Percentiles rank a stretch among this genome's conserved stretches.
phyloP scores from a whole-genome alignment of 1,139 yeast genomes.

The Geotrichum bryndzae region DNA sequence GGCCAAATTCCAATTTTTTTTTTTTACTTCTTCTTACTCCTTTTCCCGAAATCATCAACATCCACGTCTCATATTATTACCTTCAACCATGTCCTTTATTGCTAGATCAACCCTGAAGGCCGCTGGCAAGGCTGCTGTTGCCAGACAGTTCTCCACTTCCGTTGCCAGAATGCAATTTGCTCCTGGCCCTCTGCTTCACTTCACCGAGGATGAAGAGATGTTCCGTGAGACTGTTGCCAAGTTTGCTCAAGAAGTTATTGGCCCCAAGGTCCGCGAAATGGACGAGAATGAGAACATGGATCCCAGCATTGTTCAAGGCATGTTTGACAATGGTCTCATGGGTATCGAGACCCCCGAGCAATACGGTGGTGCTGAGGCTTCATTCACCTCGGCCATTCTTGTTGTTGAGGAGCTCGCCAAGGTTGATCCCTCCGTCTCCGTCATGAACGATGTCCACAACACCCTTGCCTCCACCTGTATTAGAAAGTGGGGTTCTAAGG shows the following conservation, averaged over 20 bases:
- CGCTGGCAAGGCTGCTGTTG: not conserved
- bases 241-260: constrained; percentile 39
- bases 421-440: constrained; percentile 42
- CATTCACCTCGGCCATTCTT: constrained; percentile 41
- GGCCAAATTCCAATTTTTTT: not conserved
- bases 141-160: constrained; percentile 6
- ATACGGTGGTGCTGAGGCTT: constrained; percentile 43
- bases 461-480: constrained; percentile 41
- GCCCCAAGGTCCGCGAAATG: constrained; percentile 40
- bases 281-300: constrained; percentile 42
- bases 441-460: constrained; percentile 43
- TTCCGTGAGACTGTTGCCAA: constrained; percentile 38
- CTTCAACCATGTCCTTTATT: constrained; percentile 5
- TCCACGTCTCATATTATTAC: not conserved
- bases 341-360: constrained; percentile 44
- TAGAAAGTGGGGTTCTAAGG: constrained; percentile 38
- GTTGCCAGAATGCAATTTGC: constrained; percentile 4
- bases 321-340: constrained; percentile 42
- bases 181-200: constrained; percentile 19
- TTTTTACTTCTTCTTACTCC: not conserved
- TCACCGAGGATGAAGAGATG: constrained; percentile 41
- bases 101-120: constrained; percentile 9
- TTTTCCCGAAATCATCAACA: not conserved
- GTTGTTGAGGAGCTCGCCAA: constrained; percentile 43
- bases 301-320: constrained; percentile 32